Percentiles rank a stretch among this genome's conserved stretches.
Evolutionary conservation across 352 stramenopile species (phyloP).

Genomic region (Phytophthora cryptogea): DNA sequence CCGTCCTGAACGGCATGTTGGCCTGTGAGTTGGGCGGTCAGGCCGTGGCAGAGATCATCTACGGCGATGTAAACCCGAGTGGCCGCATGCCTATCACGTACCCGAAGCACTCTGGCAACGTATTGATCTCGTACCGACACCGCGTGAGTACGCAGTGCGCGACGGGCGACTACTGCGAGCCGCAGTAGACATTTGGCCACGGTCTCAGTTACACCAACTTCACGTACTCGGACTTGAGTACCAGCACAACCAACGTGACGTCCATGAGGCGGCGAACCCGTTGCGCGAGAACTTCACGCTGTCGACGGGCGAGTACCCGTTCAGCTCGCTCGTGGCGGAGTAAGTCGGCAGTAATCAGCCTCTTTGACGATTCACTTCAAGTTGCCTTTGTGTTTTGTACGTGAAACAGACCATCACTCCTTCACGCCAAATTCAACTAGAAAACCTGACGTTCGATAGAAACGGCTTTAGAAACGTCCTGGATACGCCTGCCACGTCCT

Average conservation of each 20-base stretch:
- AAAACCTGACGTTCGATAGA: conserved; percentile 6
- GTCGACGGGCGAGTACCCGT: conserved; percentile 21
- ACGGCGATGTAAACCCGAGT: conserved; percentile 10
- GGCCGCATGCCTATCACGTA: conserved; percentile 16
- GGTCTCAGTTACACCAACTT: conserved; percentile 68
- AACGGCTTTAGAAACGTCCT: conserved; percentile 4
- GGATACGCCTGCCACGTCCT: background rate
- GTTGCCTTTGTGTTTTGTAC: background rate
- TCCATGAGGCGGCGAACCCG: conserved; percentile 26
- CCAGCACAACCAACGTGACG: conserved; percentile 23
- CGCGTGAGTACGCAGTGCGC: conserved; percentile 15
- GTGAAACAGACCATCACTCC: conserved; percentile 18
- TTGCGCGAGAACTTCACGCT: conserved; percentile 25
- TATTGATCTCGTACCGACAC: conserved; percentile 18
- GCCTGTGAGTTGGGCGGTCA: conserved; percentile 51
- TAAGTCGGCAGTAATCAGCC: conserved; percentile 1
- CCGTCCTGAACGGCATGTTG: conserved; percentile 59
- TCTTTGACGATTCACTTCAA: too few species aligned
- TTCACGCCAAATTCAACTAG: conserved; percentile 11
- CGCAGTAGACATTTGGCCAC: conserved; percentile 58
- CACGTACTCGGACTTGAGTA: conserved; percentile 41
- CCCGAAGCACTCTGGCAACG: conserved; percentile 11
- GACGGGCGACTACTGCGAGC: conserved; percentile 15
- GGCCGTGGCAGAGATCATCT: conserved; percentile 13
- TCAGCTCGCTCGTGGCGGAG: conserved; percentile 10